These are phyloP conservation scores for Metschnikowia proteae DNA, from an alignment of 805 yeast species.

Conservation along the genomic window DNA sequence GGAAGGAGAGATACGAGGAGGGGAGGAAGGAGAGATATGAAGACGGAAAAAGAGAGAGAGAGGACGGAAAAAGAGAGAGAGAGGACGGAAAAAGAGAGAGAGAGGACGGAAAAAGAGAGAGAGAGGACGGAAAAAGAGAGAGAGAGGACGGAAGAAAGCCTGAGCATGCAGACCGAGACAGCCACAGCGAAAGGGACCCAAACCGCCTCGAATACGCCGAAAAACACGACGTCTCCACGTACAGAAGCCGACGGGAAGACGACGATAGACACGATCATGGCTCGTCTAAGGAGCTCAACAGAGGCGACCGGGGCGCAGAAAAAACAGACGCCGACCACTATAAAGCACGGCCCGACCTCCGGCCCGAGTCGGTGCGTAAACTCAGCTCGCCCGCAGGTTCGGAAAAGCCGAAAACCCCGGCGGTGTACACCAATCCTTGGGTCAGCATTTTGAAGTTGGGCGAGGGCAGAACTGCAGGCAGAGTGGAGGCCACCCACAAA, in stretches of 20 bases:
- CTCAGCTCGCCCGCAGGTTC: not conserved
- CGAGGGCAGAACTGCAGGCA: constrained; percentile 24
- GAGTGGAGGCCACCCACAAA: constrained; percentile 24
- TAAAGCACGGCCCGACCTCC: not conserved
- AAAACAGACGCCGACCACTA: not conserved
- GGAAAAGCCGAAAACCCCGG: not conserved
- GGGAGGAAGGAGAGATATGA: not conserved
- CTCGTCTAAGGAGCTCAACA: not conserved
- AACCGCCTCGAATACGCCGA: not conserved
- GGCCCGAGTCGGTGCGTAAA: not conserved
- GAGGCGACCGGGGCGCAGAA: not conserved
- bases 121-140: not conserved
- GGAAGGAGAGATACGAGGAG: not conserved
- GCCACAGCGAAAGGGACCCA: not conserved
- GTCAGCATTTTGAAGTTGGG: constrained; percentile 26
- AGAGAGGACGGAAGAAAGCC: not conserved
- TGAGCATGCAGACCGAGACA: not conserved
- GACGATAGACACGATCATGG: not conserved
- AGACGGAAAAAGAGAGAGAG: not conserved
- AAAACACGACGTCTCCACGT: not conserved
- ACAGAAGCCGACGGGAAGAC: not conserved
- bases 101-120: not conserved
- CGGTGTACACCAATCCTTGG: constrained; percentile 28
- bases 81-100: not conserved
- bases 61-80: not conserved